Percentiles rank a stretch among this genome's conserved stretches.
Evolutionary conservation across 2,329 filamentous ascomycete species (phyloP).

Genomic region (Mycosphaerella arachidis): DNA sequence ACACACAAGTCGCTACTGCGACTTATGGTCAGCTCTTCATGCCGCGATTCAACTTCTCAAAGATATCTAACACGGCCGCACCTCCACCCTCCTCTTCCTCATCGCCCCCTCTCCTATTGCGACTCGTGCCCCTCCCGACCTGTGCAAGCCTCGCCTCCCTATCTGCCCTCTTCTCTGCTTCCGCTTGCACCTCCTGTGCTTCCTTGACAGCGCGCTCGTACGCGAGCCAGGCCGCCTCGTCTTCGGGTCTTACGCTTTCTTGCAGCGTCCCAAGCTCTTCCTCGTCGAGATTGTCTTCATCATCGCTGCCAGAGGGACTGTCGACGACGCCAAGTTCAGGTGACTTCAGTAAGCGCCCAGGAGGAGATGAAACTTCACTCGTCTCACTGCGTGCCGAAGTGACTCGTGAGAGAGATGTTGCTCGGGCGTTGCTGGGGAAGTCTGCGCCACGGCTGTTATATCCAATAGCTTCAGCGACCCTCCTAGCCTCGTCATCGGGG

Average conservation of each 20-base stretch:
- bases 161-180: constrained; percentile 28
- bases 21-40: constrained; percentile 13
- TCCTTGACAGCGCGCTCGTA: constrained; percentile 32
- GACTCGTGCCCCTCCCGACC: constrained; percentile 19
- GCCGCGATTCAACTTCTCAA: constrained; percentile 32
- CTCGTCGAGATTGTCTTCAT: constrained; percentile 27
- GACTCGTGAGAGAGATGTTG: constrained; percentile 26
- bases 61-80: constrained; percentile 30
- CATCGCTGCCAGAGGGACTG: constrained; percentile 22
- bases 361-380: constrained; percentile 44
- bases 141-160: constrained; percentile 18
- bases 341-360: constrained; percentile 38
- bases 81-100: constrained; percentile 29
- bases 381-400: constrained; percentile 22
- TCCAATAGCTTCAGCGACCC: constrained; percentile 39
- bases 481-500: constrained; percentile 35
- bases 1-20: not conserved
- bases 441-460: constrained; percentile 18
- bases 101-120: constrained; percentile 16
- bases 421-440: constrained; percentile 15
- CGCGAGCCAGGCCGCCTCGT: constrained; percentile 32
- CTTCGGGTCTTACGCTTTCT: constrained; percentile 31
- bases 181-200: constrained; percentile 30
- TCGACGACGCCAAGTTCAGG: constrained; percentile 31
- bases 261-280: constrained; percentile 17